Percentiles rank a stretch among this genome's conserved stretches.
Evolutionary conservation across 2,329 filamentous ascomycete genomes (phyloP).

Genomic region (Penicillium olsonii): DNA sequence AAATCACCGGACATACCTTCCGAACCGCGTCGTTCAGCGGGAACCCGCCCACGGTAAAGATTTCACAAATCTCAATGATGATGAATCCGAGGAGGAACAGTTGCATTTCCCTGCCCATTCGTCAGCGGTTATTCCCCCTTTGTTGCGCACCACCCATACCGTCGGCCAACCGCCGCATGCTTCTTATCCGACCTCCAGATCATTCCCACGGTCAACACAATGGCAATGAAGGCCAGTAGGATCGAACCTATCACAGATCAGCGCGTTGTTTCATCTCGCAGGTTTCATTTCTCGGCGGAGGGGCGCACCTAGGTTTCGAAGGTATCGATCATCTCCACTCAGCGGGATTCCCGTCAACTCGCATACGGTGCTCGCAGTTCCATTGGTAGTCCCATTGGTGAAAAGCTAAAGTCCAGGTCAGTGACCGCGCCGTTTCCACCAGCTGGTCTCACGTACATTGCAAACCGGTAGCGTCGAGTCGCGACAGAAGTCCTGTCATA

Average conservation of each 20-base stretch:
- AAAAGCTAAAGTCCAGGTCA: constrained; percentile 60
- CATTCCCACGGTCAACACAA: constrained; percentile 66
- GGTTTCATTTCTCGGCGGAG: neutral
- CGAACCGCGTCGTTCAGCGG: constrained; percentile 71
- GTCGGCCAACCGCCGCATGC: constrained; percentile 87
- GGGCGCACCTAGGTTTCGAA: constrained; percentile 79
- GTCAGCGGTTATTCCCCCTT: constrained; percentile 15
- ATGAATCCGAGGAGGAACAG: constrained; percentile 85
- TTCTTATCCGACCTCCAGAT: constrained; percentile 83
- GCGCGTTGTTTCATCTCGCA: constrained; percentile 3
- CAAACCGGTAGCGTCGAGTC: constrained; percentile 81
- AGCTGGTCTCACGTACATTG: constrained; percentile 65
- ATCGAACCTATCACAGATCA: constrained; percentile 70
- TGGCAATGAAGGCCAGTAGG: constrained; percentile 75
- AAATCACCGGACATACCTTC: constrained; percentile 57
- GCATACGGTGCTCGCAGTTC: constrained; percentile 71
- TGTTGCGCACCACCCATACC: constrained; percentile 55
- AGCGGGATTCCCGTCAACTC: constrained; percentile 73
- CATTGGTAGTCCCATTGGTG: constrained; percentile 60
- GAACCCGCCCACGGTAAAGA: constrained; percentile 91
- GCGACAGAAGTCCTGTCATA: constrained; percentile 72
- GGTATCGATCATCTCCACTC: constrained; percentile 60
- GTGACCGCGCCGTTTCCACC: neutral
- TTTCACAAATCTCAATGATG: constrained; percentile 88
- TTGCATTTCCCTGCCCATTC: constrained; percentile 79